Evolutionary conservation across 495 filamentous ascomycete genomes (phyloP), one percentile per base, ranked within the genome.

Genomic region (Aspergillus coremiiformis): DNA sequence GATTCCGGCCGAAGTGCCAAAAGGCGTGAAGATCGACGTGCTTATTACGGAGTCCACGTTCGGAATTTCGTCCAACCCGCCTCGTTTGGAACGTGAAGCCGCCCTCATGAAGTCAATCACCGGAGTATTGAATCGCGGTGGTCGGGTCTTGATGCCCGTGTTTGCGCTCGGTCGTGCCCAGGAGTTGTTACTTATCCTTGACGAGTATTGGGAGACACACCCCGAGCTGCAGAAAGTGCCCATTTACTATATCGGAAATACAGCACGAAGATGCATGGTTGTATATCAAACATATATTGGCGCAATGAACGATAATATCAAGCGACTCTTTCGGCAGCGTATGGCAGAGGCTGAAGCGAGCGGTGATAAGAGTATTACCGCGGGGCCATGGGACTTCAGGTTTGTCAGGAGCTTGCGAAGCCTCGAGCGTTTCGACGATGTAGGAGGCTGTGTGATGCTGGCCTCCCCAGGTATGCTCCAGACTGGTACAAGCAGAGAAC

Each of bases 261-360:
- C 96, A 43, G 93, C 93, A 1, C 75, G 92, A 56, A 93, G 95
- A 66, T 98, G 93, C 64, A 98, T 98, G 93, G 80, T 95, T 15
- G 90, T 98, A 5, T 98, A 98, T 62, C 92, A 96, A 67, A 98
- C 93, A 1, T 97, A 96, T 62, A 86, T 96, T 52, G 85, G 87
- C 47, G 87, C 90, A 22, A 98, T 98, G 93, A 98, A 98, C 64
- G 92, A 96, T 65, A 96, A 95, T 59, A 97, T 98, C 70, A 96
- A 95, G 62, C 79, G 86, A 2, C 77, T 93, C 7, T 95, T 94
- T 71, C 77, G 86, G 17, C 85, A 92, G 62, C 80, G 87, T 23
- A 87, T 90, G 83, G 86, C 85, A 4, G 89, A 95, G 67, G 87
- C 88, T 33, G 90, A 93, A 68, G 82, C 82, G 2, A 78, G 80